Base-by-base conservation (phyloP, 169 alveolate species). In the Plasmodium berghei region DNA sequence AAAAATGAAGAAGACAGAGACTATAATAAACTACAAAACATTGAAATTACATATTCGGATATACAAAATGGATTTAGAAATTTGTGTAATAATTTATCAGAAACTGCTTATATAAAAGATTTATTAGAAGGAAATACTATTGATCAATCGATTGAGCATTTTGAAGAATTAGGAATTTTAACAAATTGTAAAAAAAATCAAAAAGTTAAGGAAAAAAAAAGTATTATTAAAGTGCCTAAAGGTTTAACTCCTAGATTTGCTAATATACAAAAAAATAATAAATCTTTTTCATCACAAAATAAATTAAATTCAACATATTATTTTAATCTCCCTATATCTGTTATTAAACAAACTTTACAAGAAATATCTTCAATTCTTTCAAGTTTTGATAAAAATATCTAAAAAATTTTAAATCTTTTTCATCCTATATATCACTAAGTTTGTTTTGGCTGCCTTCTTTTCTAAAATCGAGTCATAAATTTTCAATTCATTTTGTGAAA, bases 161-260 rank as follows among this genome's bases (percentile, higher is more conserved):
- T 77, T 58, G 89, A 77, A 64, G 89, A 77, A 63, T 69, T 77
- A 24, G 89, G 89, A 10, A 77, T 77, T 14, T 58, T 77, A 63
- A 77, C 69, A n/a, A 77, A 77, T 64, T 63, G 74, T 3, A 77
- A 63, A 77, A 77, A 77, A 69, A 77, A 77, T 56, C 89, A 77
- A 77, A 77, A 77, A 77, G 1, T 63, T 2, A 77, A 77, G 14
- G 89, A 77, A 49, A 73, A 54, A 73, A 77, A 58, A 64, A 77
- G 69, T 45, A 52, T 52, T 45, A 46, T 77, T 24, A 77, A 77
- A 45, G 75, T 77, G 5, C 89, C 89, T 2, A 77, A 77, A 58
- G 89, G 89, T 1, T 28, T 77, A 77, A 77, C 89, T 16, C 89
- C 89, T 26, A 62, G 89, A 77, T 77, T 77, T 77, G 89, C 89